Evolutionary conservation across 208 protist species (phyloP), one percentile per base, ranked within the genome.

Genomic region (Acanthamoeba lugdunensis): DNA sequence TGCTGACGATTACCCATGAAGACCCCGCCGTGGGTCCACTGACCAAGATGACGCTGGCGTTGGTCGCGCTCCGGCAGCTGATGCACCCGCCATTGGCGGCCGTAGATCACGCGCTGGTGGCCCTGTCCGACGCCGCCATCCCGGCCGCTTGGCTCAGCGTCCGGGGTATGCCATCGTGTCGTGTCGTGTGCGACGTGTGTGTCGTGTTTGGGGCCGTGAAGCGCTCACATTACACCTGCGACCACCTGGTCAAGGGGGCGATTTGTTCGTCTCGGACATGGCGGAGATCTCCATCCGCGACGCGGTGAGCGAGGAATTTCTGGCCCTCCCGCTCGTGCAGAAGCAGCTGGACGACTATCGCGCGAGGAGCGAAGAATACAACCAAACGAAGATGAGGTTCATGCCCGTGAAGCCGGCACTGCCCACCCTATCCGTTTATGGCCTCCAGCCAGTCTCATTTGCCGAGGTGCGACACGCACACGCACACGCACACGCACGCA

Each of bases 21-120:
- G 63, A 69, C 63, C 16, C 63, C 63, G 25, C 63, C 63, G 63
- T 69, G 63, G 63, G 63, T 69, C 63, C 63, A 33, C 63, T 69
- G 16, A 69, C 63, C 63, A 69, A 69, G 25, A n/a, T 69, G 63
- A 33, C 25, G 4, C 63, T 69, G 2, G 63, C 63, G 7, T 30
- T 69, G 63, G 63, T 69, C 63, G 63, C 63, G 63, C 63, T 69
- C 63, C 63, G n/a, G 63, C 63, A 69, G 63, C 63, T 69, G 63
- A 1, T n/a, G 25, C 63, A 69, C 63, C 63, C 63, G 25, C 63
- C 63, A 33, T 69, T 69, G 63, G 25, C 25, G 63, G 63, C 63
- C n/a, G 63, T 69, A 69, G 63, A 69, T 69, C 63, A 69, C 25
- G 63, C 63, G 25, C 63, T 69, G 63, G 63, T 69, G 63, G 23